Evolutionary conservation across 176 grass and related monocot genomes (phyloP), one percentile per base, ranked within the genome.

Genomic region (Thinopyrum elongatum): DNA sequence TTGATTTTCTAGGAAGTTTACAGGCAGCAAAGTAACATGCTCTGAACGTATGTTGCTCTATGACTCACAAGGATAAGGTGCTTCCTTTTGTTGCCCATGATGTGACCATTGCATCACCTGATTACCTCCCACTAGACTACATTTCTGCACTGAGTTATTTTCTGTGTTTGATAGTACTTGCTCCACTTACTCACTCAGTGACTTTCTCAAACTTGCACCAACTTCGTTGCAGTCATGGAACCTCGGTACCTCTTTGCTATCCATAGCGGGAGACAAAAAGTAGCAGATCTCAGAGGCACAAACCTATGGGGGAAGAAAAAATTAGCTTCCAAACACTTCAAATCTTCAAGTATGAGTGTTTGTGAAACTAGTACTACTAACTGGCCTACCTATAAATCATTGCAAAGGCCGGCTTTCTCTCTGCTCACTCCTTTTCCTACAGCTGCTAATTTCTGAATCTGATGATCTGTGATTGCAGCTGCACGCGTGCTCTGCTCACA

Each of bases 1-100:
- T 74, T 83, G 4, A 27, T 81, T 73, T 64, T 7, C 73, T 65
- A 87, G 83, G 75, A 92, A 65, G 90, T 78, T 58, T 69, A 47
- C 38, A 42, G 10, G 10, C 23, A 31, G 7, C 9, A 62, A 80
- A 27, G 65, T 38, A 53, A 2, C 73, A 88, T 62, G 33, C 10
- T 44, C 10, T 44, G 10, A 0, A 44, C 41, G 41, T 13, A 36
- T 60, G 29, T 78, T 60, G n/a, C 13, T 33, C 47, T 10, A 55
- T 82, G 10, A 23, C 38, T 76, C 58, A 39, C 23, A 35, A 70
- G 27, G 5, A 33, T 21, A 46, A 42, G n/a, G 57, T 58, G 14
- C n/a, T 64, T 55, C 30, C 16, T 30, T 60, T 44, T 44, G n/a
- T 39, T 39, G 38, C 35, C 25, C 14, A 65, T 22, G 14, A 41